A percentile compares a stretch with the other conserved stretches of the same genome.
These are phyloP conservation scores for Talaromyces verruculosus DNA, from an alignment of 2,329 filamentous ascomycete genomes.

Conservation along the genomic window DNA sequence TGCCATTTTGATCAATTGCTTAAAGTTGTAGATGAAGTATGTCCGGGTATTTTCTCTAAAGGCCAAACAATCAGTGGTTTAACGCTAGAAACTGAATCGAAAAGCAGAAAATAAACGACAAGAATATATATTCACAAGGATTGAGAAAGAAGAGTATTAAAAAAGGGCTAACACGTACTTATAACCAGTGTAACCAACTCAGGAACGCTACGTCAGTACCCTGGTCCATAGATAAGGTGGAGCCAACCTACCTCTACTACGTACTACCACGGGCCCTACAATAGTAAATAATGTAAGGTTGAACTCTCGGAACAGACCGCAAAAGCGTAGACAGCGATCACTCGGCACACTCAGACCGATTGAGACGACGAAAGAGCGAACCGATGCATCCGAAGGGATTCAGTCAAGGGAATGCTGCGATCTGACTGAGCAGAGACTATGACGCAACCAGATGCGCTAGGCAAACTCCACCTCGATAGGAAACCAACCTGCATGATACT, in stretches of 20 bases:
- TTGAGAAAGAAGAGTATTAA: background rate
- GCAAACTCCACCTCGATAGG: background rate
- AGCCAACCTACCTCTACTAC: too few relatives aligned
- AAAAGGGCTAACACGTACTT: background rate
- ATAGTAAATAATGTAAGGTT: background rate
- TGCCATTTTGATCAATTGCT: slow-evolving; percentile 28
- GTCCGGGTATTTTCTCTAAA: background rate
- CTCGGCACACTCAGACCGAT: background rate
- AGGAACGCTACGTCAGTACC: slow-evolving; percentile 7
- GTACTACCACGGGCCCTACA: background rate
- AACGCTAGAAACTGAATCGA: background rate
- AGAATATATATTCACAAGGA: background rate
- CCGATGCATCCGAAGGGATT: slow-evolving; percentile 4
- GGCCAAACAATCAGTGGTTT: background rate
- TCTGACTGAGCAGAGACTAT: background rate
- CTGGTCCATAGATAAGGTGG: background rate
- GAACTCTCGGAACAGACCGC: background rate
- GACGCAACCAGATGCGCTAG: slow-evolving; percentile 7
- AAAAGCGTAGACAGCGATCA: background rate
- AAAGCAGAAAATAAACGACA: background rate
- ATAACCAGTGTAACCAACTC: background rate
- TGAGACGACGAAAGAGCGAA: background rate
- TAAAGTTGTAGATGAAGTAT: background rate
- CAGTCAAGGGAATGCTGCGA: background rate
- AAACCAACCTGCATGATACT: too few relatives aligned